phyloP scores from a whole-genome alignment of 2,329 filamentous ascomycete species.

The Neoscytalidium dimidiatum region DNA sequence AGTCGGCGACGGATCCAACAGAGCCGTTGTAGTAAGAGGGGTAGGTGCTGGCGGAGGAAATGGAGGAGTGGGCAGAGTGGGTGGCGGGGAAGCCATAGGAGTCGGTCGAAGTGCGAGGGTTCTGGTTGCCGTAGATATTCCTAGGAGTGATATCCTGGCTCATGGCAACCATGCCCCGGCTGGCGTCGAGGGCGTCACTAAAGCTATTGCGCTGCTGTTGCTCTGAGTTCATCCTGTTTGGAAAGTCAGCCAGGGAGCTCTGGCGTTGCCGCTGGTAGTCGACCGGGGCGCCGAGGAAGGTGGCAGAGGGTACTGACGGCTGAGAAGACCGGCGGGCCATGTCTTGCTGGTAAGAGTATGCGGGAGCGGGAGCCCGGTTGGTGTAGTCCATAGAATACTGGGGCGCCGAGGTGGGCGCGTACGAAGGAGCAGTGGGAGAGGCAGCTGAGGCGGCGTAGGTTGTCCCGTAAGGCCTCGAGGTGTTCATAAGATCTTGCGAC shows the following conservation, averaged over 20 bases:
- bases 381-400: constrained; percentile 77
- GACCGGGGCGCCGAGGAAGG: constrained; percentile 50
- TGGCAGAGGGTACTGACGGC: constrained; percentile 69
- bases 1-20: constrained; percentile 73
- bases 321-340: constrained; percentile 73
- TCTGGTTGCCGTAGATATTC: constrained; percentile 76
- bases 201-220: constrained; percentile 68
- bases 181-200: constrained; percentile 87
- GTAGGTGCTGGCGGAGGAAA: constrained; percentile 80
- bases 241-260: constrained; percentile 64
- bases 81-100: constrained; percentile 89
- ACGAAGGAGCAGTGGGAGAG: constrained; percentile 66
- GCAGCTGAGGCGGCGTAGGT: constrained; percentile 67
- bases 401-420: constrained; percentile 67
- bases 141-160: constrained; percentile 88
- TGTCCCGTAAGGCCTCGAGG: constrained; percentile 69
- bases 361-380: constrained; percentile 47
- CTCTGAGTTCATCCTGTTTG: constrained; percentile 59
- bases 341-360: constrained; percentile 59
- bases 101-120: constrained; percentile 71
- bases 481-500: constrained; percentile 72
- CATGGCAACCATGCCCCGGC: constrained; percentile 92
- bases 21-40: constrained; percentile 83
- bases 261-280: constrained; percentile 54
- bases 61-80: constrained; percentile 84